Evolutionary conservation across 2,329 filamentous ascomycete genomes (phyloP), one percentile per base, ranked within the genome.

Genomic region (Cadophora malorum): DNA sequence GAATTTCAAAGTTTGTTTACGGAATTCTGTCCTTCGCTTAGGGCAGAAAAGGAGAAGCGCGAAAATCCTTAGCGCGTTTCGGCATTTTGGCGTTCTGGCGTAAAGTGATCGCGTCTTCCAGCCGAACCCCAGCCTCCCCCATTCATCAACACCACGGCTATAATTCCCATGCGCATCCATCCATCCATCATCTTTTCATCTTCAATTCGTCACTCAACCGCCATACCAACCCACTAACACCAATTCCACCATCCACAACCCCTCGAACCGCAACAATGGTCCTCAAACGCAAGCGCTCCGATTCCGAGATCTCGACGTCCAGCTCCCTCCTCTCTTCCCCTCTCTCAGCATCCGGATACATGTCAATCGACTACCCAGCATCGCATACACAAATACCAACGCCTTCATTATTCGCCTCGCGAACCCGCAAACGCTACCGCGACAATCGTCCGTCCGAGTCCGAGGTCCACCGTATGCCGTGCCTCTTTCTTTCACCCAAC

Each of bases 231-330:
- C 35, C 21, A 63, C 12, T 33, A 33, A 33, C 19, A 21, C 50
- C 19, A 21, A 52, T 16, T 14, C 14, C 8, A 45, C 50, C 33
- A 56, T 33, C 41, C 35, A 47, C n/a, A 8, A 45, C 21, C 35
- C 23, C n/a, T 61, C 38, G 38, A 67, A 23, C 53, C 55, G 59
- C 63, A 49, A 69, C 12, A 23, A 88, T 87, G 85, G 77, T 83
- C 31, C 79, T 88, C 75, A 90, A 90, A 77, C 87, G 88, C 78
- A 90, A 90, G 81, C 84, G 87, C 53, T 90, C 87, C 73, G 82
- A 84, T 65, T 86, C 85, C 25, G 86, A 88, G 76, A 80, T 88
- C 67, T 84, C 83, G 60, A 79, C 81, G 45, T 81, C 81, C 45
- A 82, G 81, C 62, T 78, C 79, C 68, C 80, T 80, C 7, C 78